Evolutionary conservation across 2,329 filamentous ascomycete species (phyloP).

Genomic region (Trichoderma sp.): DNA sequence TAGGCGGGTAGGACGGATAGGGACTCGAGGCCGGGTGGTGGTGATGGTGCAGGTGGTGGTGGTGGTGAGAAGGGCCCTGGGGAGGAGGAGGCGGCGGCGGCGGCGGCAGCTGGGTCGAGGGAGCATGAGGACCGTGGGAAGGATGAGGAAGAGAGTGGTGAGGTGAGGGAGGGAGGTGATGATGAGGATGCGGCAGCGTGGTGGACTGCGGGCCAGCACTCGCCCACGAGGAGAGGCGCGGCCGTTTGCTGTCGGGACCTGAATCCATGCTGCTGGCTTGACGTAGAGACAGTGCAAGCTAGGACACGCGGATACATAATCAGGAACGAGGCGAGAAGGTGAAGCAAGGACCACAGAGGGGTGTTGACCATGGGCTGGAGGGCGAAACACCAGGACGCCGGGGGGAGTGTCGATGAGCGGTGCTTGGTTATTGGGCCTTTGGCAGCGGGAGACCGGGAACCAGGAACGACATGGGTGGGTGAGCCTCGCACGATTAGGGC

Average conservation of each 20-base stretch:
- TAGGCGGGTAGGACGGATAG: constrained; percentile 47
- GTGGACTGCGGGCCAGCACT: constrained; percentile 52
- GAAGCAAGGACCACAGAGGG: constrained; percentile 45
- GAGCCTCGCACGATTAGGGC: constrained; percentile 28
- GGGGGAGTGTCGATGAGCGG: constrained; percentile 28
- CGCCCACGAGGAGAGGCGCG: constrained; percentile 56
- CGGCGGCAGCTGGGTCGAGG: constrained; percentile 28
- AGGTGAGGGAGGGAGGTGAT: constrained; percentile 34
- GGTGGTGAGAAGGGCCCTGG: constrained; percentile 31
- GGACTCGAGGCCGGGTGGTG: constrained; percentile 43
- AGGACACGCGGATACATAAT: constrained; percentile 41
- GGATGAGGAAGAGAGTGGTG: constrained; percentile 36
- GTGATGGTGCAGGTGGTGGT: constrained; percentile 39
- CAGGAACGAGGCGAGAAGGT: constrained; percentile 42
- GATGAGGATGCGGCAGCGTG: constrained; percentile 51
- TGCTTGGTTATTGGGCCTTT: constrained; percentile 26
- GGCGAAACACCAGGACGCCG: constrained; percentile 32
- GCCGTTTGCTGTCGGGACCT: constrained; percentile 62
- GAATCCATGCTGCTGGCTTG: constrained; percentile 61
- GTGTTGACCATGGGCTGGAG: constrained; percentile 38
- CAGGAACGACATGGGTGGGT: constrained; percentile 29
- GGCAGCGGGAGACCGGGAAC: constrained; percentile 26
- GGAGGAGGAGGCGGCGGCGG: constrained; percentile 39
- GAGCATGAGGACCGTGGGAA: constrained; percentile 29
- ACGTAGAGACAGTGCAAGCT: constrained; percentile 41